These are phyloP conservation scores for Ustilago trichophora DNA, from an alignment of 1,284 basidiomycete genomes.

Conservation along the genomic window DNA sequence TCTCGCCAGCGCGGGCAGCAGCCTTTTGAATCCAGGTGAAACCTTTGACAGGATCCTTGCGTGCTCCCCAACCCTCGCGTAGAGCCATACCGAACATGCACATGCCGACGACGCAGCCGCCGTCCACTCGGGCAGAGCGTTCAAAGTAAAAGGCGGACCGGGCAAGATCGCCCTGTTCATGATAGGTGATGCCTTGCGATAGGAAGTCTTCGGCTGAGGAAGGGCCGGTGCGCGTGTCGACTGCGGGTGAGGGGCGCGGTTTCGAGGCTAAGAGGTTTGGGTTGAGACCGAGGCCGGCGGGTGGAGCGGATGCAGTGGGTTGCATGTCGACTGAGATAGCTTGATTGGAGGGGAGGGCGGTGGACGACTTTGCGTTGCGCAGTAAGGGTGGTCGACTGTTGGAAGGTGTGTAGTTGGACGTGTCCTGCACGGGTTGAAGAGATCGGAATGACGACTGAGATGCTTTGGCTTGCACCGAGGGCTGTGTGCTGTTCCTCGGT, in stretches of 20 bases:
- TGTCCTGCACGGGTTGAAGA: constrained; percentile 20
- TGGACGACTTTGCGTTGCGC: constrained; percentile 33
- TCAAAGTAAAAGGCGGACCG: constrained; percentile 83
- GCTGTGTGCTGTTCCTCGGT: not conserved
- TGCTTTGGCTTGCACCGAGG: constrained; percentile 7
- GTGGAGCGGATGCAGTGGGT: constrained; percentile 15
- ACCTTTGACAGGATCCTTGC: constrained; percentile 73
- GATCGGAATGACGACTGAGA: constrained; percentile 29
- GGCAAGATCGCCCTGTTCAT: constrained; percentile 78
- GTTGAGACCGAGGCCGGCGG: not conserved
- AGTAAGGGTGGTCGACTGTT: constrained; percentile 6
- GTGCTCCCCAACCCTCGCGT: constrained; percentile 86
- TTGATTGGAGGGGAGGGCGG: constrained; percentile 3
- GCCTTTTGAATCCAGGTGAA: constrained; percentile 85
- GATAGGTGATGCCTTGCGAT: constrained; percentile 76
- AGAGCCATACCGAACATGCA: constrained; percentile 89
- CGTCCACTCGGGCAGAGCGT: constrained; percentile 76
- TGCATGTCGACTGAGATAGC: constrained; percentile 22
- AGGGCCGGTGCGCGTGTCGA: constrained; percentile 48
- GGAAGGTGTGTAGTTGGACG: not conserved
- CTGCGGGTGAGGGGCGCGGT: constrained; percentile 27
- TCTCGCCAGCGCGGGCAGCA: constrained; percentile 80
- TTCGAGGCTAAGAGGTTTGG: not conserved
- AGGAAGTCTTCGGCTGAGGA: constrained; percentile 55
- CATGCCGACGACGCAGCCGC: constrained; percentile 88